These are phyloP conservation scores for Alnus rubra DNA, from an alignment of 306 rosid species.

Conservation along the genomic window DNA sequence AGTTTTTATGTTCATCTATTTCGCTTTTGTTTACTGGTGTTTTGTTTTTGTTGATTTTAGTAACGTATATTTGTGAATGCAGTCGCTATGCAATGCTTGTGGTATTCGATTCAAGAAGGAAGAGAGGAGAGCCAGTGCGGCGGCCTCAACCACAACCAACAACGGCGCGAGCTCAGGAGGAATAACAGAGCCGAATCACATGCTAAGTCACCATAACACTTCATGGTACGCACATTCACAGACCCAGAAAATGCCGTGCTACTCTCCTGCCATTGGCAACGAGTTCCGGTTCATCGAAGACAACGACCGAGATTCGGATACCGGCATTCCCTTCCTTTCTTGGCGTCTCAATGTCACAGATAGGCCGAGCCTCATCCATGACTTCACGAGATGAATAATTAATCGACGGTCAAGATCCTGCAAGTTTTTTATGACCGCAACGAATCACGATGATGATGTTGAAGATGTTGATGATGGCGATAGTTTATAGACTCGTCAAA, in stretches of 20 bases:
- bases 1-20: no score
- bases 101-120: constrained; percentile 97
- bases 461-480: constrained; percentile 46
- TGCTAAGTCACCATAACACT: constrained; percentile 42
- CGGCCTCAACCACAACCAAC: constrained; percentile 41
- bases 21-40: background rate
- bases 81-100: constrained; percentile 98
- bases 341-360: constrained; percentile 94
- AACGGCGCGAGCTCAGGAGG: constrained; percentile 25
- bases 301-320: constrained; percentile 37
- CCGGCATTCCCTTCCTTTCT: constrained; percentile 74
- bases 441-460: constrained; percentile 41
- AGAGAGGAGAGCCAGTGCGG: constrained; percentile 78
- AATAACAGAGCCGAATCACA: constrained; percentile 43
- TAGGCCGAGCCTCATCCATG: constrained; percentile 84
- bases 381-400: constrained; percentile 69
- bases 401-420: constrained; percentile 37
- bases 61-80: constrained; percentile 14
- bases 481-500: constrained; percentile 35
- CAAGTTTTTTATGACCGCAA: constrained; percentile 29
- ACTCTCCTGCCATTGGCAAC: constrained; percentile 48
- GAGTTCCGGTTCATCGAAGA: constrained; percentile 65
- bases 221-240: constrained; percentile 56
- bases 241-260: constrained; percentile 61
- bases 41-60: background rate